Base-by-base conservation (phyloP, 768 basidiomycete genomes). In the Tulasnella sp. region DNA sequence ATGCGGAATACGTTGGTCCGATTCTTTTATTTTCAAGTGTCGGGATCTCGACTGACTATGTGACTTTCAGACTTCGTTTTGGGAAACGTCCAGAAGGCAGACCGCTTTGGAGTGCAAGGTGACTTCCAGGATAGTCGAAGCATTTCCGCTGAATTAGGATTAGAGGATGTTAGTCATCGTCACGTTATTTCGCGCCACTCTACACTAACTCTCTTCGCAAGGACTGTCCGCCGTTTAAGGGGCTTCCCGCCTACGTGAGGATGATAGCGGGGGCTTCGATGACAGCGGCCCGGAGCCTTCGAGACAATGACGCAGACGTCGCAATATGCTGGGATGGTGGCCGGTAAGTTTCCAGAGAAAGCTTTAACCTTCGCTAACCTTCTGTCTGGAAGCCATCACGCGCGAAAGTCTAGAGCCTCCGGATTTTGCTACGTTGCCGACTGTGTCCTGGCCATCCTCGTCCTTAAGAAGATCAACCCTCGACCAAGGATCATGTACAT, bases 391-490 rank as follows among this genome's bases (percentile, higher is more conserved):
- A 90, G 95, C 80, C 96, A 97, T 80, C 96, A 97, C 80, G 93
- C 93, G 0, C 88, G 89, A 71, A 91, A 93, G 81, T 86, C 88
- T 0, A 86, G 85, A 58, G 95, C 95, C 0, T 89, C 92, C 3
- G 96, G 96, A 0, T 99, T 93, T 83, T 99, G 96, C 85, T 99
- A 97, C 81, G 92, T 98, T 29, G 92, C 94, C 1, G 96, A 98
- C 81, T 90, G 91, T 74, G 88, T 95, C 12, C 87, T 98, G 1
- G 91, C 91, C 0, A 89, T 97, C 76, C 87, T 96, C 76, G 84
- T 87, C 4, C 86, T 97, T 58, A 89, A 88, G 78, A 85, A 86
- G 25, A 77, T 83, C 6, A 79, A 80, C 0, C 78, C 81, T 72
- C 77, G 69, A 77, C 17, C 77, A 4, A 88, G 92, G 2, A 86